phyloP scores from a whole-genome alignment of 148 eudicot species.

The Spergularia bocconei region DNA sequence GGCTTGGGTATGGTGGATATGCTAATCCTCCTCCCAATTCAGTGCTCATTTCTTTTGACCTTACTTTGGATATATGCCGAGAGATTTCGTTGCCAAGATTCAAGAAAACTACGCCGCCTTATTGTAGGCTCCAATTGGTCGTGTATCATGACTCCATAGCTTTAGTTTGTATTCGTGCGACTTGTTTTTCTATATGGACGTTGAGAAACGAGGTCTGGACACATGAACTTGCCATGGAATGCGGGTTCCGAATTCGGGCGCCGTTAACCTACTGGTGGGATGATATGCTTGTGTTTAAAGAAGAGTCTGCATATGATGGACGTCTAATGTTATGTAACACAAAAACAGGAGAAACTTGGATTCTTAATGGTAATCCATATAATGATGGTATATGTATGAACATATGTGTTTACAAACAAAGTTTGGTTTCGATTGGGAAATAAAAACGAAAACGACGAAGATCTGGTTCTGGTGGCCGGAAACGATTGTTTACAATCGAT shows the following conservation, averaged over 20 bases:
- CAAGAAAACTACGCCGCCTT: background rate
- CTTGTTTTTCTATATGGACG: background rate
- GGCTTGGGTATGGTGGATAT: background rate
- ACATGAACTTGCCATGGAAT: background rate
- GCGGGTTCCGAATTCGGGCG: background rate
- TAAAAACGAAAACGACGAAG: too few species aligned
- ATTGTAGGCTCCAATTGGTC: background rate
- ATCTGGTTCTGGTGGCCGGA: too few species aligned
- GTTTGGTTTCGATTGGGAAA: too few species aligned
- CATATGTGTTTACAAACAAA: too few species aligned
- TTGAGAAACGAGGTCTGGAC: slow-evolving; percentile 3
- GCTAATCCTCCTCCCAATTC: too few species aligned
- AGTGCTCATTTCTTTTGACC: slow-evolving; percentile 5
- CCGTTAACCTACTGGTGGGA: background rate
- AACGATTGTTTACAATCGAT: too few species aligned
- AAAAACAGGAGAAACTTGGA: too few species aligned
- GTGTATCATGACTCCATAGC: slow-evolving; percentile 13
- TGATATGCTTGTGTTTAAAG: too few species aligned
- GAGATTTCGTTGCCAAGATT: background rate
- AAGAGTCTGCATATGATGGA: too few species aligned
- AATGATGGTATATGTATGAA: too few species aligned
- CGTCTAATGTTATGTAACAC: too few species aligned
- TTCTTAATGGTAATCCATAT: too few species aligned
- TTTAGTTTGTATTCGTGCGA: background rate
- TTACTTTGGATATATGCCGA: slow-evolving; percentile 1